A percentile compares a stretch with the other conserved stretches of the same genome.
Conservation (phyloP, 208 protist species). For the Crithidia brevicula region DNA sequence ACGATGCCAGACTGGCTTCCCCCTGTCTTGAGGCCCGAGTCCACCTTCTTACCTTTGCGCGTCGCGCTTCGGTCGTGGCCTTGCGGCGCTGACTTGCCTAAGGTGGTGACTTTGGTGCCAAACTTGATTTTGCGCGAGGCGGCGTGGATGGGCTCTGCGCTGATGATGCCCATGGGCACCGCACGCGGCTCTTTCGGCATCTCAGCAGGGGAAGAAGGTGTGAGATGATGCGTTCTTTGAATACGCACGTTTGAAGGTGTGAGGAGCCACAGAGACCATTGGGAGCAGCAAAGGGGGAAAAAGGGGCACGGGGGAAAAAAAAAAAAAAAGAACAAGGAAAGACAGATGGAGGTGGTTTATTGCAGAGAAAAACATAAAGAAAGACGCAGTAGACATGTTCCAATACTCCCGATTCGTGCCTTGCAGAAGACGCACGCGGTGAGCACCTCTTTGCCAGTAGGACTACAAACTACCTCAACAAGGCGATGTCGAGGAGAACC, state of each 20-base stretch:
- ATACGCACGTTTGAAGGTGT: too few relatives aligned
- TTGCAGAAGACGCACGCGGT: too few relatives aligned
- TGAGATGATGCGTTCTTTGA: neutral
- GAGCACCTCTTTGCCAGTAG: too few relatives aligned
- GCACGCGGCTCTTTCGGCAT: slow-evolving; percentile 80
- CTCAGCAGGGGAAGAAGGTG: neutral
- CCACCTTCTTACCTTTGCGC: slow-evolving; percentile 48
- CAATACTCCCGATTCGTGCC: too few relatives aligned
- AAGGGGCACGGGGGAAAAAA: neutral
- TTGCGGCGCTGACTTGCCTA: slow-evolving; percentile 66
- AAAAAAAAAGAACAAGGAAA: neutral
- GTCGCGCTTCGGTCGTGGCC: slow-evolving; percentile 18
- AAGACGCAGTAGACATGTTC: neutral
- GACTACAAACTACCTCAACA: too few relatives aligned
- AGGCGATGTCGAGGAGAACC: too few relatives aligned
- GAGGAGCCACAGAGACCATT: slow-evolving; percentile 1
- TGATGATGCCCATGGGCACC: slow-evolving; percentile 89
- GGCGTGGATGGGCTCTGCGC: slow-evolving; percentile 59
- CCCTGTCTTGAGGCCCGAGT: slow-evolving; percentile 62
- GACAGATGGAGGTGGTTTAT: neutral
- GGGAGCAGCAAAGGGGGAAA: neutral
- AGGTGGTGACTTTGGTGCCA: slow-evolving; percentile 65
- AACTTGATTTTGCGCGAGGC: slow-evolving; percentile 77
- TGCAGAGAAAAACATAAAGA: slow-evolving; percentile 7
- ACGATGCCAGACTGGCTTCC: slow-evolving; percentile 91